These are phyloP conservation scores for Oryza officinalis DNA, from an alignment of 176 grass and related monocot genomes.

Conservation along the genomic window DNA sequence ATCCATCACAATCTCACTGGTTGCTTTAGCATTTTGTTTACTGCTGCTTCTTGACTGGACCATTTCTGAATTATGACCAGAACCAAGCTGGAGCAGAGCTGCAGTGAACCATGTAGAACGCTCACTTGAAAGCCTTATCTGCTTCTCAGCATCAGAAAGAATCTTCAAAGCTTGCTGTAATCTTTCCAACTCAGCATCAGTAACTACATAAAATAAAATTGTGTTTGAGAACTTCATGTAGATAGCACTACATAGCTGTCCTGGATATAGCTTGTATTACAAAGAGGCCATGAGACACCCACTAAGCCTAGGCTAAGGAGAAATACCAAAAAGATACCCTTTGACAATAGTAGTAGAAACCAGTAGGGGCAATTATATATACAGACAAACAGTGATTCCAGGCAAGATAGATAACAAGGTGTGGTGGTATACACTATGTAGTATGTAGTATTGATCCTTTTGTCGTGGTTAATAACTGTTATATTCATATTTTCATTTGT, in stretches of 20 bases:
- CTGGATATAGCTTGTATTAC: background rate
- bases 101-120: constrained; percentile 98
- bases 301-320: background rate
- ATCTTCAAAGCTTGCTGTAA: constrained; percentile 92
- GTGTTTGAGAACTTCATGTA: constrained; percentile 15
- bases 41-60: constrained; percentile 62
- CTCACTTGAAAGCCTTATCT: constrained; percentile 90
- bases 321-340: background rate
- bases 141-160: constrained; percentile 96
- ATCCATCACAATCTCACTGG: constrained; percentile 51
- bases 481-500: background rate
- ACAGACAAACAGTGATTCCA: background rate
- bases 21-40: constrained; percentile 60
- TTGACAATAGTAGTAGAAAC: background rate
- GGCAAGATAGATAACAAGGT: constrained; percentile 11
- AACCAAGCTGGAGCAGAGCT: constrained; percentile 91
- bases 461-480: background rate
- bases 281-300: background rate
- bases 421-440: background rate
- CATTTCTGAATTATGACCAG: constrained; percentile 71
- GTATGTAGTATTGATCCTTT: background rate
- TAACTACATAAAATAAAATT: constrained; percentile 57
- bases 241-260: background rate
- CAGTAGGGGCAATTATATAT: background rate
- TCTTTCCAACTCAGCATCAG: constrained; percentile 90